Percentiles rank a stretch among this genome's conserved stretches.
These are phyloP conservation scores for Gonapodya prolifera DNA, from an alignment of 192 early-diverging fungal genomes.

Conservation along the genomic window DNA sequence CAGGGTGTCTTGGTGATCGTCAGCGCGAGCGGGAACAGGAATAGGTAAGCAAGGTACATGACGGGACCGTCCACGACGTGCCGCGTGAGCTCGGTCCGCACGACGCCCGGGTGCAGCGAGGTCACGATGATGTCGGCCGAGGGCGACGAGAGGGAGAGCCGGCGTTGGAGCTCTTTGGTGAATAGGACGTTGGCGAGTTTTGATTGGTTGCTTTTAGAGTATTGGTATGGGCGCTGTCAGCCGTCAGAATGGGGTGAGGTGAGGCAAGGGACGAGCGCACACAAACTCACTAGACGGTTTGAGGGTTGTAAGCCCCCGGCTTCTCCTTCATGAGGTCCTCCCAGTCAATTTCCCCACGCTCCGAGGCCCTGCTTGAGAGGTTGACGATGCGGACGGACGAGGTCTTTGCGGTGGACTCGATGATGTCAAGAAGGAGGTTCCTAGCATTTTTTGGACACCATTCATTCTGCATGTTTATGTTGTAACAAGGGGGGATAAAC, in stretches of 20 bases:
- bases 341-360: no score
- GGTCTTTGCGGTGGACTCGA: not conserved
- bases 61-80: not conserved
- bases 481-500: not conserved
- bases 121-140: not conserved
- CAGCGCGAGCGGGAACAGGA: no score
- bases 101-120: not conserved
- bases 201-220: not conserved
- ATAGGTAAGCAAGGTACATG: no score
- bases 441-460: not conserved
- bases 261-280: no score
- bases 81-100: not conserved
- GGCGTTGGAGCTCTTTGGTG: not conserved
- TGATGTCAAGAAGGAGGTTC: not conserved
- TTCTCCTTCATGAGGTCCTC: not conserved
- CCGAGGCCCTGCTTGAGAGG: not conserved
- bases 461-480: no score
- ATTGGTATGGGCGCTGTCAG: no score
- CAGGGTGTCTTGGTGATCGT: not conserved
- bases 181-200: conserved; percentile 5
- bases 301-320: not conserved
- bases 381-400: not conserved
- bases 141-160: not conserved
- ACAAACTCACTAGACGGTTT: not conserved
- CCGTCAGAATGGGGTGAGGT: no score